Evolutionary conservation across 2,329 filamentous ascomycete genomes (phyloP).

Genomic region (Aspergillus awamori): DNA sequence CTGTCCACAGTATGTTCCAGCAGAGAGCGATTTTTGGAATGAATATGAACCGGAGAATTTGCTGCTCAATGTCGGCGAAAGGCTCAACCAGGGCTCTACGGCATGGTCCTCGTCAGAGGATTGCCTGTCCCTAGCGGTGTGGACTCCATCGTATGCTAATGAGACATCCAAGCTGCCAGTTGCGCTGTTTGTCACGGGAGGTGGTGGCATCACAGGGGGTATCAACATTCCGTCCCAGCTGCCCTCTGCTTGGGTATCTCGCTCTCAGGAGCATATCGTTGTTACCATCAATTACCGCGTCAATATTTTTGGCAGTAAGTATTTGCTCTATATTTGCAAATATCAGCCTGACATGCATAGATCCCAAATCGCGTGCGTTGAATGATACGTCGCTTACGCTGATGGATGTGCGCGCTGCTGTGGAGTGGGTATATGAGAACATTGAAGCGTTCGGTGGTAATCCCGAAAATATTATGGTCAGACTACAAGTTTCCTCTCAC

Average conservation of each 20-base stretch:
- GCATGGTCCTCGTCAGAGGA: constrained; percentile 41
- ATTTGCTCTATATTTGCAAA: not conserved
- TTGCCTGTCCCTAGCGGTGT: constrained; percentile 48
- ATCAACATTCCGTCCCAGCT: constrained; percentile 37
- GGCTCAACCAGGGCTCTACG: constrained; percentile 16
- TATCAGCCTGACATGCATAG: not conserved
- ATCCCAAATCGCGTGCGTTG: constrained; percentile 17
- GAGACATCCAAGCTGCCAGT: constrained; percentile 25
- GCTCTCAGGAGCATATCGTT: constrained; percentile 46
- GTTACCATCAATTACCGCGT: constrained; percentile 40
- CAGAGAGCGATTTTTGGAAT: not conserved
- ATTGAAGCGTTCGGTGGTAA: constrained; percentile 41
- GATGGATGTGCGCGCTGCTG: constrained; percentile 25
- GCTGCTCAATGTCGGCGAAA: constrained; percentile 20
- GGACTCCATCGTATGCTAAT: constrained; percentile 40
- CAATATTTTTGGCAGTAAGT: constrained; percentile 28
- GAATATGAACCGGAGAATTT: not conserved
- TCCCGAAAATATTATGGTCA: constrained; percentile 17
- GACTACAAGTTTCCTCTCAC: not conserved
- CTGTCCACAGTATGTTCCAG: constrained; percentile 33
- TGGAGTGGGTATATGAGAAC: constrained; percentile 39
- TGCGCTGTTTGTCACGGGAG: constrained; percentile 28
- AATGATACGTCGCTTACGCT: constrained; percentile 6
- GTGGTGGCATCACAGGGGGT: constrained; percentile 32
- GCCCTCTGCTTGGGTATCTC: constrained; percentile 39